Evolutionary conservation across 176 grass and related monocot genomes (phyloP).

Genomic region (Oryza rufipogon): DNA sequence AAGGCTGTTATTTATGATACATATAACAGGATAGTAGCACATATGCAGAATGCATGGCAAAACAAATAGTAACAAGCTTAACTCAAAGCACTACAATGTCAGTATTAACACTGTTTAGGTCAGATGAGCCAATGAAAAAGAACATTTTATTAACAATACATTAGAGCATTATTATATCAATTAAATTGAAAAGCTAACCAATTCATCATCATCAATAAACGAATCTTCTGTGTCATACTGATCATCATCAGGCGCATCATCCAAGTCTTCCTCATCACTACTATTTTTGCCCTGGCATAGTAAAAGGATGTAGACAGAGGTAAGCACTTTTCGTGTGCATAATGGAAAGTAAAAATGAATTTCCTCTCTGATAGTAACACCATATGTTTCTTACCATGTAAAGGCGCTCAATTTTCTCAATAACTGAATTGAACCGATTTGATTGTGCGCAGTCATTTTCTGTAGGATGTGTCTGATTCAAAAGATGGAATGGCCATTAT

Average conservation of each 20-base stretch:
- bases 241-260: conserved; percentile 76
- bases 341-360: neutral
- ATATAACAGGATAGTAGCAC: neutral
- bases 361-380: conserved; percentile 6
- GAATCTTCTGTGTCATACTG: conserved; percentile 90
- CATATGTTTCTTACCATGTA: conserved; percentile 60
- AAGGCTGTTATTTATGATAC: neutral
- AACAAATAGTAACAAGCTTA: conserved; percentile 9
- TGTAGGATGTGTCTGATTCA: conserved; percentile 49
- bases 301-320: neutral
- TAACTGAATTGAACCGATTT: conserved; percentile 80
- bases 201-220: conserved; percentile 80
- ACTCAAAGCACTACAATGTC: conserved; percentile 1
- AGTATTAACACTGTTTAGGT: conserved; percentile 10
- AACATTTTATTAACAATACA: neutral
- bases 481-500: conserved; percentile 8
- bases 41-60: neutral
- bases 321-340: conserved; percentile 1
- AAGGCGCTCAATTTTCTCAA: conserved; percentile 85
- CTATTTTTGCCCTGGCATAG: conserved; percentile 67
- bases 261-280: conserved; percentile 71
- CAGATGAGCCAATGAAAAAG: conserved; percentile 15
- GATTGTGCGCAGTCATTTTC: conserved; percentile 58
- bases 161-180: conserved; percentile 7
- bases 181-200: conserved; percentile 52